Evolutionary conservation across 2,329 filamentous ascomycete genomes (phyloP), one percentile per base, ranked within the genome.

Genomic region (Dactylellina drechsleri): DNA sequence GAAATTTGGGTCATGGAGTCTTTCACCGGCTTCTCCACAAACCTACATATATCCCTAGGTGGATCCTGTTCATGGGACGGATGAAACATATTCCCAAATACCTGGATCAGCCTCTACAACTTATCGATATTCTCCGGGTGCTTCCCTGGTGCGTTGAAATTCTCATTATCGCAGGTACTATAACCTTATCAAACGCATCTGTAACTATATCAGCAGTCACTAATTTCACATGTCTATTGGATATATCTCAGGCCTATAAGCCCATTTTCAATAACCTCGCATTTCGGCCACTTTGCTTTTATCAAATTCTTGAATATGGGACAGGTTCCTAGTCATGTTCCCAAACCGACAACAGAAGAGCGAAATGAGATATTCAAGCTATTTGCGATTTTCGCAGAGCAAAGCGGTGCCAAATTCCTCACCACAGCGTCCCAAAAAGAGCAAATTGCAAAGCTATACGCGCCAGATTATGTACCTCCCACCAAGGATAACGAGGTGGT

Each of bases 401-500:
- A 36, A 23, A 52, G 18, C 12, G 40, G 23, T 26, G 47, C 50
- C 23, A 15, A 43, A 13, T 40, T 16, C 15, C 36, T 66, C 23
- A 66, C 53, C 16, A 26, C 15, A n/a, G 40, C 36, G 1, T 36
- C 31, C 31, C 2, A 59, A 18, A 59, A 58, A 10, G 64, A 66
- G 28, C 53, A 66, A 43, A 53, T 66, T 26, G 54, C 41, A 31
- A 45, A 50, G 6, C 40, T 66, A 66, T 66, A 58, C 54, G 53
- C 64, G 43, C 64, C 54, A 20, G 64, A 66, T 47, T 66, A 66
- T 43, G 53, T 47, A 43, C 64, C 64, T 15, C 64, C 64, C 13
- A 59, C 36, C 31, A 43, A 40, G 52, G 23, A 66, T 28, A 26
- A 16, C 15, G 40, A 66, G 15, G 49, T 43, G 5, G 43, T 66